Evolutionary conservation across 371 early-diverging fungal genomes (phyloP), one percentile per base, ranked within the genome.

Genomic region (Chytridiales sp.): DNA sequence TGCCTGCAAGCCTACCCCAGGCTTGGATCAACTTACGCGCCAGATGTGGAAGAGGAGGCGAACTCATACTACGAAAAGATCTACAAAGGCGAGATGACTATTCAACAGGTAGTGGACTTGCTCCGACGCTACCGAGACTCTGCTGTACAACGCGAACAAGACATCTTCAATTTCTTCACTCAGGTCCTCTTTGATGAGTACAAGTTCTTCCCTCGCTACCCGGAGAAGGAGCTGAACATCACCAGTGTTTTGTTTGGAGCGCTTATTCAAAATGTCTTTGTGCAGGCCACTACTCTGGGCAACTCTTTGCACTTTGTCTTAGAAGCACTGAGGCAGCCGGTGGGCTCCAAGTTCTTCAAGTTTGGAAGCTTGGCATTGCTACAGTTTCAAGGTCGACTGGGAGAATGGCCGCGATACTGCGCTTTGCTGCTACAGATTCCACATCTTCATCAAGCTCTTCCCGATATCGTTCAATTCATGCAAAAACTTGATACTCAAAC

Each of bases 171-270:
- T 11, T 91, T 88, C 69, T 90, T 92, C 85, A 84, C 92, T 32
- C 87, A 88, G 69, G 87, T 87, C 51, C 75, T 93, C 13, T 87
- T 97, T 67, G 98, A 97, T 59, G 98, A 97, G 69, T 95, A 91
- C 71, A 85, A 87, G 39, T 96, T 92, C 66, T 94, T 97, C 57
- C 79, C 88, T 6, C 87, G 90, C 64, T 97, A 96, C 69, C 97
- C 97, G 1, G 95, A 93, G 40, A 88, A 88, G 63, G 91, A 94
- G 68, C 78, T 97, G n/a, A 73, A 85, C 2, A 84, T 94, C 27
- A 94, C 97, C 0, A 88, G 89, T 51, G 81, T 84, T 26, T 78
- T 97, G 34, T 93, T 97, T 72, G 97, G 98, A 4, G 75, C 84
- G 3, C 66, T 97, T 58, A 86, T 97, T 22, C 92, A 92, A 59